Base-by-base conservation (phyloP, 1,284 basidiomycete species). In the Porogramme epimiltina region DNA sequence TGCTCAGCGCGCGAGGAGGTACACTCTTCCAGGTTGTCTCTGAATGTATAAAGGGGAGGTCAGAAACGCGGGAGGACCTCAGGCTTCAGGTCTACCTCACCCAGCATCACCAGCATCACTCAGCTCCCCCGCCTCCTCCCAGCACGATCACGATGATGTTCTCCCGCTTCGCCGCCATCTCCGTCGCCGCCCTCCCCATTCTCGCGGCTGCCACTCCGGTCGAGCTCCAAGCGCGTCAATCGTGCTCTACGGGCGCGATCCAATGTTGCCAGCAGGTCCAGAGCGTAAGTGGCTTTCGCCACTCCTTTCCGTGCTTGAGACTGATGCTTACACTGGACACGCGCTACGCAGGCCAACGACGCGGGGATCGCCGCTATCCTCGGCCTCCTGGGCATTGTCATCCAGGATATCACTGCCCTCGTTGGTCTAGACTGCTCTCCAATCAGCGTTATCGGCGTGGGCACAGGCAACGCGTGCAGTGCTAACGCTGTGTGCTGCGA, bases 171-270 rank as follows among this genome's bases (percentile, higher is more conserved):
- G 52, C 54, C 20, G 42, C 50, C 36, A 42, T 62, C 47, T 38
- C 52, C 28, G 45, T 61, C 42, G 53, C 51, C 23, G 56, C 61
- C 34, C 56, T 65, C 50, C 56, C 62, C 41, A 36, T 64, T 52
- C 62, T 65, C 62, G 62, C 62, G 64, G 61, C 54, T 57, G 64
- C 64, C 61, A 64, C 57, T 50, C 64, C 64, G n/a, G n/a, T n/a
- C n/a, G n/a, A n/a, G n/a, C n/a, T n/a, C n/a, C n/a, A n/a, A n/a
- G n/a, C n/a, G n/a, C n/a, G n/a, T n/a, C n/a, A n/a, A n/a, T 37
- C 40, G 20, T 67, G 66, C 55, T 58, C 55, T 3, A 59, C 57
- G 18, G 57, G 57, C 15, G 25, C 54, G 5, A n/a, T 59, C 28
- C 57, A 59, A 42, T 59, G 57, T 61, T 69, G 67, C 58, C 44